Percentiles rank a stretch among this genome's conserved stretches.
Evolutionary conservation across 257 asterid species (phyloP).

Genomic region (Henckelia pumila): DNA sequence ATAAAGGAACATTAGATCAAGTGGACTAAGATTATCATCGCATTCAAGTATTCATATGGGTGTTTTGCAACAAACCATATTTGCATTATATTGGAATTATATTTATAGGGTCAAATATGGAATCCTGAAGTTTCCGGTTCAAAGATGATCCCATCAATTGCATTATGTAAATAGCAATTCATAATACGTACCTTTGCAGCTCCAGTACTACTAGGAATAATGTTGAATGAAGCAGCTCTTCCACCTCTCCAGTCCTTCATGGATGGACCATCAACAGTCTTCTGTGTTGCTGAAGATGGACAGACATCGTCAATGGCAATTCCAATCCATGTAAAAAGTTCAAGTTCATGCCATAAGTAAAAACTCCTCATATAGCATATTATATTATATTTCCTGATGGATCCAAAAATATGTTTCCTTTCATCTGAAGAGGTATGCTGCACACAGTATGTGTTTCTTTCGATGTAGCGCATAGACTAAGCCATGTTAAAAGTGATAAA

Average conservation of each 20-base stretch:
- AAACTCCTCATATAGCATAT: neutral
- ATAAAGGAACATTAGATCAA: neutral
- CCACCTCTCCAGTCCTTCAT: constrained; percentile 38
- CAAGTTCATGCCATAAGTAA: neutral
- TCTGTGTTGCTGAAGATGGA: constrained; percentile 27
- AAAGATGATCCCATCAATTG: neutral
- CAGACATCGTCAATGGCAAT: neutral
- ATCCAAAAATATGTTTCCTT: neutral
- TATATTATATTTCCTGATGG: neutral
- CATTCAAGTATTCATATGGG: neutral
- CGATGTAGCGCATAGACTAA: neutral
- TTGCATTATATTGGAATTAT: too few relatives aligned
- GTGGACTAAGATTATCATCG: neutral
- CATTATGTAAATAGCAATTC: neutral
- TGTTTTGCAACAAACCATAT: neutral
- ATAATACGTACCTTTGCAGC: constrained; percentile 32
- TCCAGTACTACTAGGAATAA: constrained; percentile 33
- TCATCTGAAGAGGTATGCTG: neutral
- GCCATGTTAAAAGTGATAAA: neutral
- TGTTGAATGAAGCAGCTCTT: constrained; percentile 31
- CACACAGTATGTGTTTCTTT: neutral
- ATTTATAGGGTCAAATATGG: neutral
- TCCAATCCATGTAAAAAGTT: neutral
- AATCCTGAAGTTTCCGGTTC: too few relatives aligned
- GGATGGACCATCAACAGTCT: constrained; percentile 36